A percentile compares a stretch with the other conserved stretches of the same genome.
These are phyloP conservation scores for Triangularia setosa DNA, from an alignment of 2,329 filamentous ascomycete species.

Conservation along the genomic window DNA sequence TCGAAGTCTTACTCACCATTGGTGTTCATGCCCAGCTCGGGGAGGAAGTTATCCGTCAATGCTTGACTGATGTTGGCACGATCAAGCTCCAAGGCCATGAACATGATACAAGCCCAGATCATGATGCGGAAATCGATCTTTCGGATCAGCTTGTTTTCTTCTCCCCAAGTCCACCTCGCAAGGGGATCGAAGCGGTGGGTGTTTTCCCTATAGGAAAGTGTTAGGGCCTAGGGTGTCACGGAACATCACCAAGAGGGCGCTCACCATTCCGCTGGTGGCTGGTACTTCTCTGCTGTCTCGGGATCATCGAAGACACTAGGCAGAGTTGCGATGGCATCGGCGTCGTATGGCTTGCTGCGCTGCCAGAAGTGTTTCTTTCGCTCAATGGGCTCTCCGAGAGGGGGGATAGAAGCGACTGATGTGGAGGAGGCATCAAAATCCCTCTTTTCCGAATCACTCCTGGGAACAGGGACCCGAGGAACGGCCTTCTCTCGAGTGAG, in stretches of 20 bases:
- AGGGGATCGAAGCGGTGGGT: constrained; percentile 45
- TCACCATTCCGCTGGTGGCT: constrained; percentile 30
- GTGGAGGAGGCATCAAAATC: constrained; percentile 13
- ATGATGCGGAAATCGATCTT: constrained; percentile 42
- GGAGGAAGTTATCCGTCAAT: constrained; percentile 45
- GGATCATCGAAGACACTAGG: constrained; percentile 38
- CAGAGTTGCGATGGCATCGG: constrained; percentile 37
- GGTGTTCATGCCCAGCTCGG: constrained; percentile 40
- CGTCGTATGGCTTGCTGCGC: constrained; percentile 26
- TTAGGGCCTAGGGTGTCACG: neutral
- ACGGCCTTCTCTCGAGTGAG: constrained; percentile 18
- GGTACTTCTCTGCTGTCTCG: constrained; percentile 34
- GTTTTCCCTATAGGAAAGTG: constrained; percentile 34
- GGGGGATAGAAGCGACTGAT: constrained; percentile 23
- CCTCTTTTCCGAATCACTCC: constrained; percentile 14
- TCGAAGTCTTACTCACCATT: constrained; percentile 33
- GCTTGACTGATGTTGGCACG: constrained; percentile 46
- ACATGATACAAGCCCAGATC: constrained; percentile 46
- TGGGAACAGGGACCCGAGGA: constrained; percentile 4
- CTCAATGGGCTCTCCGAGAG: constrained; percentile 29
- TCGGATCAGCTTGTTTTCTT: constrained; percentile 36
- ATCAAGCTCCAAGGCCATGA: constrained; percentile 49
- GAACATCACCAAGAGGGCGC: neutral
- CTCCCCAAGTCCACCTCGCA: constrained; percentile 40
- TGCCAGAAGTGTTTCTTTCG: constrained; percentile 35